These are phyloP conservation scores for Coleophoma eucalyptorum DNA, from an alignment of 2,329 filamentous ascomycete genomes.

Conservation along the genomic window DNA sequence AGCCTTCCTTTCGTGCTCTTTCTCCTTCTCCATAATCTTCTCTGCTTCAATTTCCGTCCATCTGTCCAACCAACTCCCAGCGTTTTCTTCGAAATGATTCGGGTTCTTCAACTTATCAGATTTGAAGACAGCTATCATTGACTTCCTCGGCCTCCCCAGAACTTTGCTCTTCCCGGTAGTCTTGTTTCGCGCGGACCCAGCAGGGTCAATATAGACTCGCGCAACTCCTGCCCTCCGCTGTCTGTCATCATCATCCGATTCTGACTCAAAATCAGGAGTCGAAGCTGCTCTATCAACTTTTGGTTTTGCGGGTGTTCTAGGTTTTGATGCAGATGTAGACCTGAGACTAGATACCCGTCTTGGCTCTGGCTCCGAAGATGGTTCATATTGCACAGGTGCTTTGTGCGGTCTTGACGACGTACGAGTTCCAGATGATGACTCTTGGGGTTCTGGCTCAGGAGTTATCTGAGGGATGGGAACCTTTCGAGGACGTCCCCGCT, in stretches of 20 bases:
- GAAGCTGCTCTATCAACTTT: not conserved
- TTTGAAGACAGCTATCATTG: conserved; percentile 26
- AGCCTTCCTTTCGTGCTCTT: not conserved
- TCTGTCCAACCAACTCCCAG: conserved; percentile 8
- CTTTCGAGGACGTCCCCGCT: no score
- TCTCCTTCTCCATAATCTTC: conserved; percentile 3
- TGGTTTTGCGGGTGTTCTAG: not conserved
- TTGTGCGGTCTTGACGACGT: not conserved
- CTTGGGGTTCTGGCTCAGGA: not conserved
- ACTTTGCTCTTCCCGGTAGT: not conserved
- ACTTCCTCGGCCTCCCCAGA: conserved; percentile 28
- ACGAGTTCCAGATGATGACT: not conserved
- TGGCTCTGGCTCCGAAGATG: no score
- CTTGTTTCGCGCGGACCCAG: not conserved
- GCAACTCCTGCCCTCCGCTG: not conserved
- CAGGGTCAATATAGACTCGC: not conserved
- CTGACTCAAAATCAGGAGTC: not conserved
- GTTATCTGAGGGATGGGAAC: not conserved
- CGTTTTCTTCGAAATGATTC: conserved; percentile 7
- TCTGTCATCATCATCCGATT: not conserved
- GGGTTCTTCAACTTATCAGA: conserved; percentile 22
- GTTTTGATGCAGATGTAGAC: not conserved
- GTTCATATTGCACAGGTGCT: not conserved
- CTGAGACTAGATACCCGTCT: not conserved
- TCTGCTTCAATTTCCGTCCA: conserved; percentile 1